Conservation (phyloP, 768 basidiomycete genomes). For the Punctularia strigosozonata region DNA sequence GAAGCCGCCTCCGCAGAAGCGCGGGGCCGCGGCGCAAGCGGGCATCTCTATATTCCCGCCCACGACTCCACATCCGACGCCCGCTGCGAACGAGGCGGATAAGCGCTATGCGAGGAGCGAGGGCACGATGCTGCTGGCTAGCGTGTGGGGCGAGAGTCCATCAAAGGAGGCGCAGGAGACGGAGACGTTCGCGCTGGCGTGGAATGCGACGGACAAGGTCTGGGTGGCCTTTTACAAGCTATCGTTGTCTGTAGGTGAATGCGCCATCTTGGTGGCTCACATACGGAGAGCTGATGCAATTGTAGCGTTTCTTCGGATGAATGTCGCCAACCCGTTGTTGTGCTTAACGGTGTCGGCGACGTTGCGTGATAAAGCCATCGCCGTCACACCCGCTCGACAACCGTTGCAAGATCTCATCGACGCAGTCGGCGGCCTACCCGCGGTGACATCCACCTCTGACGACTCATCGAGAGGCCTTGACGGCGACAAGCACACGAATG, state of each 20-base stretch:
- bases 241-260: slow-evolving; percentile 69
- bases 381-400: slow-evolving; percentile 27
- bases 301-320: slow-evolving; percentile 63
- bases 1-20: too few relatives aligned
- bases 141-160: slow-evolving; percentile 75
- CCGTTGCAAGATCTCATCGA: slow-evolving; percentile 21
- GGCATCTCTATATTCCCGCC: slow-evolving; percentile 75
- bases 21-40: too few relatives aligned
- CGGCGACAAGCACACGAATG: slow-evolving; percentile 26
- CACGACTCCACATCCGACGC: slow-evolving; percentile 75
- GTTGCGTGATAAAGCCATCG: slow-evolving; percentile 65
- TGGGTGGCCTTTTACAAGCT: slow-evolving; percentile 82
- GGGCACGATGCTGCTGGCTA: slow-evolving; percentile 59
- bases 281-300: slow-evolving; percentile 3
- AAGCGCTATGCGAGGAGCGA: slow-evolving; percentile 67
- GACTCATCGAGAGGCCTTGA: slow-evolving; percentile 15
- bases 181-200: slow-evolving; percentile 56
- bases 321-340: slow-evolving; percentile 62
- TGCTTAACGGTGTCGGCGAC: slow-evolving; percentile 82
- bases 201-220: slow-evolving; percentile 41
- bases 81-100: slow-evolving; percentile 61
- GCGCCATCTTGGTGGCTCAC: background rate
- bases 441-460: slow-evolving; percentile 20
- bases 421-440: slow-evolving; percentile 19
- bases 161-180: slow-evolving; percentile 28